These are phyloP conservation scores for Lachnellula arida DNA, from an alignment of 2,329 filamentous ascomycete genomes.

Conservation along the genomic window DNA sequence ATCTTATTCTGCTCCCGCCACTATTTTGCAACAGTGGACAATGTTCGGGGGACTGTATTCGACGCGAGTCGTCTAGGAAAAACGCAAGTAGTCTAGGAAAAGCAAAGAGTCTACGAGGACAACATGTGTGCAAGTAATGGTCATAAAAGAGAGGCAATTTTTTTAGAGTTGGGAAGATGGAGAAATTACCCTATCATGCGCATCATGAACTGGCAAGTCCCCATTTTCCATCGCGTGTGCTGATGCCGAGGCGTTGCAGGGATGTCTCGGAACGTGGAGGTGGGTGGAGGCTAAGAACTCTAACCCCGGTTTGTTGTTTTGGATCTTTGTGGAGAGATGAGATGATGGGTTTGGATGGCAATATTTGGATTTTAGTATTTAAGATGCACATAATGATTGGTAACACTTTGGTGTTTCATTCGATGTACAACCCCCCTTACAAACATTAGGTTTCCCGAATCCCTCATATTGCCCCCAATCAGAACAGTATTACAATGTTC, in stretches of 20 bases:
- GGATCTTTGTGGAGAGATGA: background rate
- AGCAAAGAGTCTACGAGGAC: conserved; percentile 1
- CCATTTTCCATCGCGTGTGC: conserved; percentile 2
- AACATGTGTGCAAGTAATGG: conserved; percentile 3
- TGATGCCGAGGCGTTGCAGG: conserved; percentile 7
- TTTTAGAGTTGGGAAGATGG: background rate
- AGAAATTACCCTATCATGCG: conserved; percentile 20
- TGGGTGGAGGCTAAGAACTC: background rate
- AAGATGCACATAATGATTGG: no score
- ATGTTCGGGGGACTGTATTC: background rate
- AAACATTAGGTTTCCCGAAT: no score
- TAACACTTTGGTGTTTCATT: no score
- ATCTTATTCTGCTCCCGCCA: conserved; percentile 32
- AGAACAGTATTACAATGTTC: no score
- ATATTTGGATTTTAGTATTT: background rate
- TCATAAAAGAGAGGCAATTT: background rate
- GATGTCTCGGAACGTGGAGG: background rate
- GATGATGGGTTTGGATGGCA: background rate
- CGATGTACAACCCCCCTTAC: no score
- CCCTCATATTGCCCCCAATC: no score
- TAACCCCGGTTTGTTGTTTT: background rate
- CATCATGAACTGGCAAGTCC: conserved; percentile 6
- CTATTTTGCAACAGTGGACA: background rate
- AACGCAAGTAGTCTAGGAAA: background rate
- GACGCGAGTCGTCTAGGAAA: background rate